Evolutionary conservation across 2,329 filamentous ascomycete genomes (phyloP), one percentile per base, ranked within the genome.

Genomic region (Penicillium sp.): DNA sequence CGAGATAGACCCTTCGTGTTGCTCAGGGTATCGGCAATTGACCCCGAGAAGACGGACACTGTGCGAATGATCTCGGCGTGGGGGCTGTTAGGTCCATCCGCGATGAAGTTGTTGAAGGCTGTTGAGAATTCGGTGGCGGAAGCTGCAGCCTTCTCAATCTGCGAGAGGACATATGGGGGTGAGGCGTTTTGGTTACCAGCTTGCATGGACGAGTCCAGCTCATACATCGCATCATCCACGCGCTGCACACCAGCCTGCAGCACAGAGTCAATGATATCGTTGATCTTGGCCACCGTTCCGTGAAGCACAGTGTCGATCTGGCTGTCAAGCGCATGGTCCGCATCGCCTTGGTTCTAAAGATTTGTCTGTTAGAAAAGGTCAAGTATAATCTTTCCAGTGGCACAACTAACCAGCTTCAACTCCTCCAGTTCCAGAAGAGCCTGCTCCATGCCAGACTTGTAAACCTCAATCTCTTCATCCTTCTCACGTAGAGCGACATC

Each of bases 181-280:
- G 92, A 96, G 1, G 94, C 94, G 68, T 95, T 99, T 77, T 97
- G 94, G 78, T 99, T 99, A 74, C 94, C 94, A 36, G 93, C 94
- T 73, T 97, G 93, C 92, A 97, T 97, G 18, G 90, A 90, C 18
- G 94, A 97, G 75, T 99, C 94, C 39, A 99, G 82, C 74, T 99
- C 94, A 76, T 99, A 99, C 31, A 99, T 81, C 39, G 94, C 92
- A 75, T 99, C 94, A 67, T 99, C 94, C 13, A 99, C 92, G 40
- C 94, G 88, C 67, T 94, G 87, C 19, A 97, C 91, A 63, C 92
- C 94, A 45, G 91, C 88, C 71, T 97, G 92, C 34, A 99, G 81
- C 3, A 99, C 94, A 0, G 93, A 96, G 73, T 99, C 94, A 64
- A 99, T 96, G 49, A 99, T 93, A 66, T 96, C 92, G 77, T 96